Percentiles rank a stretch among this genome's conserved stretches.
phyloP scores from a whole-genome alignment of 441 rosid species.

The Erodium trifolium region DNA sequence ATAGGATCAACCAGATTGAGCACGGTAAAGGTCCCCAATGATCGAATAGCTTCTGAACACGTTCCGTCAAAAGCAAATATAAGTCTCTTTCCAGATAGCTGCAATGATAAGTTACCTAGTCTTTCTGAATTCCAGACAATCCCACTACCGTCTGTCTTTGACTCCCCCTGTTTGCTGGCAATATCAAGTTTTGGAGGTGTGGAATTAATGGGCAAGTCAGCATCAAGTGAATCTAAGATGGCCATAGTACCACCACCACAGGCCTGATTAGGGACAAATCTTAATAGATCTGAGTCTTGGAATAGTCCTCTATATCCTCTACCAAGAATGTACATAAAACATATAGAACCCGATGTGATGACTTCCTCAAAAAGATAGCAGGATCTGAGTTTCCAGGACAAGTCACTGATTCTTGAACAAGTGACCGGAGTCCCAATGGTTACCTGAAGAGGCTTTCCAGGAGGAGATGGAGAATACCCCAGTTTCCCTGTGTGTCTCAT shows the following conservation, averaged over 20 bases:
- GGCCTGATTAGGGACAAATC: conserved; percentile 98
- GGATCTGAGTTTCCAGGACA: conserved; percentile 92
- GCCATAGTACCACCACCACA: conserved; percentile 99
- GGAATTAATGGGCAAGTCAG: conserved; percentile 58
- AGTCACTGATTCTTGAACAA: conserved; percentile 74
- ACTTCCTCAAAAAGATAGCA: conserved; percentile 99
- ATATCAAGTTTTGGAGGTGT: conserved; percentile 64
- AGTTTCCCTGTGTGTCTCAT: conserved; percentile 94
- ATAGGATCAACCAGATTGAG: conserved; percentile 97
- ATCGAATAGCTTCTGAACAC: conserved; percentile 73
- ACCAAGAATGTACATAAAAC: conserved; percentile 98
- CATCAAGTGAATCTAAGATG: conserved; percentile 83
- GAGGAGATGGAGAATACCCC: conserved; percentile 97
- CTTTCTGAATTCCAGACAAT: conserved; percentile 99
- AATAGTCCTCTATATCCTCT: conserved; percentile 97
- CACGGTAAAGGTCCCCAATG: conserved; percentile 73
- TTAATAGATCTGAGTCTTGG: conserved; percentile 91
- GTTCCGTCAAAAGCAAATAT: conserved; percentile 99
- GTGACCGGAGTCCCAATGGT: conserved; percentile 78
- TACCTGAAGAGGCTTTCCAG: conserved; percentile 94
- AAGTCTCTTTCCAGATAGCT: conserved; percentile 98
- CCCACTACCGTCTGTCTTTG: conserved; percentile 94
- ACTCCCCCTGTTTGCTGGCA: conserved; percentile 64
- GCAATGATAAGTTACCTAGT: conserved; percentile 72
- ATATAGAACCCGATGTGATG: conserved; percentile 90